Evolutionary conservation across 2,329 filamentous ascomycete species (phyloP), one percentile per base, ranked within the genome.

Genomic region (Incumbomyces delicatus): DNA sequence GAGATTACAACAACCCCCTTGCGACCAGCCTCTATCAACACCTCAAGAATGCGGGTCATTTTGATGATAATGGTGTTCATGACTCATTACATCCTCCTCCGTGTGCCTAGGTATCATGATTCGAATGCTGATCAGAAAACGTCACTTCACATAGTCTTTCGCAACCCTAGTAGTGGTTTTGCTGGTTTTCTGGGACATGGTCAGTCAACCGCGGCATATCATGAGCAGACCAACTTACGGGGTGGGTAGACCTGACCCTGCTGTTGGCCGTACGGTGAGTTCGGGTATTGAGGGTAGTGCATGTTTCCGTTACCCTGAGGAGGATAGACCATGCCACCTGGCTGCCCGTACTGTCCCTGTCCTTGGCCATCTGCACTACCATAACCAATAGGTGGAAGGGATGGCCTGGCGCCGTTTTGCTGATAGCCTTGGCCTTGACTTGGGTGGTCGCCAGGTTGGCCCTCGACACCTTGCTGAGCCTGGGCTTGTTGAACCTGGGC

Each of bases 371-470:
- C 70, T 27, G 69, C 68, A 39, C 78, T 71, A 59, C 83, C 78
- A 58, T 87, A 89, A 11, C 81, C 81, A 59, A 88, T 86, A 1
- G 85, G 84, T 38, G 85, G 85, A 27, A 88, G 70, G 59, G 87
- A 84, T 47, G 81, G 74, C 36, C 77, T 73, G 39, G 76, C 73
- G 52, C 63, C 66, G 53, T 67, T 68, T 53, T 70, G 68, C 50
- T 69, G 68, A 39, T 61, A 64, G 41, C 50, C 59, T 56, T 68
- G 65, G 29, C 63, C 62, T 41, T 55, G 74, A 61, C 53, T 53
- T 17, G 52, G 53, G 37, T 57, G 55, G 5, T 67, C 82, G 74
- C 38, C 69, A 40, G 66, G 58, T 42, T 66, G 63, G 47, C 66
- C 69, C 48, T 75, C 62, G 68, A 79, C 64, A 29, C 44, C 37